Conservation (phyloP, 352 stramenopile genomes). For the Phytopythium delawarense region DNA sequence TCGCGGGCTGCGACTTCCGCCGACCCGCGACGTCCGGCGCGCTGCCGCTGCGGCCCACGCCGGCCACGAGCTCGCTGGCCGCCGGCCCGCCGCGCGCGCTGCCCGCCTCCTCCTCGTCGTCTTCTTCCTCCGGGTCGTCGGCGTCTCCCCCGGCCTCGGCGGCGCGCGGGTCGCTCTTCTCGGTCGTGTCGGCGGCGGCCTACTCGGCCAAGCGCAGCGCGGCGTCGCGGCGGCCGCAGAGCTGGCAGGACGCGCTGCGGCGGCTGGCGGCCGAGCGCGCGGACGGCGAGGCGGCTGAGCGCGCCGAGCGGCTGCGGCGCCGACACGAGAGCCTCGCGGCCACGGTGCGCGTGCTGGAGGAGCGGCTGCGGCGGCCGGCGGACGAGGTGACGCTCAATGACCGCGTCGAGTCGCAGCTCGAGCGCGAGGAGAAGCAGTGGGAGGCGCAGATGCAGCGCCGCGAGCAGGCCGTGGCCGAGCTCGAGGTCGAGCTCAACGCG, state of each 20-base stretch:
- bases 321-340: constrained; percentile 38
- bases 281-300: constrained; percentile 17
- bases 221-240: constrained; percentile 8
- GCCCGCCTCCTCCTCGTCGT: background rate
- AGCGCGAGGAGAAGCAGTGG: constrained; percentile 52
- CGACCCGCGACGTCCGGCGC: constrained; percentile 1
- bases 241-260: constrained; percentile 26
- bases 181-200: constrained; percentile 24
- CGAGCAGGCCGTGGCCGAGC: constrained; percentile 37
- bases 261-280: constrained; percentile 19
- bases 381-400: constrained; percentile 48
- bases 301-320: constrained; percentile 25
- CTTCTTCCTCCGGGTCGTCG: background rate
- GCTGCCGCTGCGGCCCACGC: constrained; percentile 15
- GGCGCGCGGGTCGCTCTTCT: constrained; percentile 29
- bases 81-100: constrained; percentile 10
- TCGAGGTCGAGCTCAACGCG: constrained; percentile 48
- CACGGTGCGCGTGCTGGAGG: constrained; percentile 29
- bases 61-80: constrained; percentile 1
- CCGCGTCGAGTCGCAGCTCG: constrained; percentile 50
- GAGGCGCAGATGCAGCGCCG: constrained; percentile 52
- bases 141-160: background rate
- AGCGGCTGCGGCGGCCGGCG: constrained; percentile 23
- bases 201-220: constrained; percentile 21
- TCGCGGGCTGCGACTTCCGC: constrained; percentile 24